Conservation (phyloP, 2,329 filamentous ascomycete genomes). For the Hymenoscyphus scutula region DNA sequence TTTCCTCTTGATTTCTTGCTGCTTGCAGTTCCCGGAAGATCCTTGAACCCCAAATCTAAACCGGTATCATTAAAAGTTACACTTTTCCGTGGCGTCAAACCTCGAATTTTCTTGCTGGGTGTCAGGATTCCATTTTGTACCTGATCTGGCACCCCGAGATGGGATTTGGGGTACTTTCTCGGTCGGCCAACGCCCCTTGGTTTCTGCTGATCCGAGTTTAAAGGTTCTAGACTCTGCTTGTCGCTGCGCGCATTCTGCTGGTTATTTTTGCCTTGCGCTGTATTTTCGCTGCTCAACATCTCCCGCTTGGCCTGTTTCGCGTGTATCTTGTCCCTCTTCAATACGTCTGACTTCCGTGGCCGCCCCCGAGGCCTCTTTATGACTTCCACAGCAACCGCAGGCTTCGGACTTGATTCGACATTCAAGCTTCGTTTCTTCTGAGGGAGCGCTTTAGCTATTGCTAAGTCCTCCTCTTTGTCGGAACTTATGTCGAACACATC, state of each 20-base stretch:
- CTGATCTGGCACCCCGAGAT: conserved; percentile 4
- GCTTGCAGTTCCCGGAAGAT: conserved; percentile 40
- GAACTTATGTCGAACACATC: background rate
- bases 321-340: conserved; percentile 24
- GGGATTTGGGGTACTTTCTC: background rate
- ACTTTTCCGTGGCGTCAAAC: conserved; percentile 47
- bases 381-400: background rate
- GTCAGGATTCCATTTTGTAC: conserved; percentile 55
- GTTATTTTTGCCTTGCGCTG: background rate
- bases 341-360: conserved; percentile 23
- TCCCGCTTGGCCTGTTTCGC: conserved; percentile 22
- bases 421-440: background rate
- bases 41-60: conserved; percentile 48
- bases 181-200: conserved; percentile 1
- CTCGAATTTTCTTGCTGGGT: conserved; percentile 44
- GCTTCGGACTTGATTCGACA: background rate
- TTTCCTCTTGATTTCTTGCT: conserved; percentile 15
- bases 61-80: conserved; percentile 52
- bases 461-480: background rate
- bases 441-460: background rate
- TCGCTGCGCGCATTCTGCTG: background rate
- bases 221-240: background rate
- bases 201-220: background rate
- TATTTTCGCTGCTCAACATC: conserved; percentile 16
- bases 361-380: conserved; percentile 17